These are phyloP conservation scores for Podaxis sp. DNA, from an alignment of 768 basidiomycete genomes.

Conservation along the genomic window DNA sequence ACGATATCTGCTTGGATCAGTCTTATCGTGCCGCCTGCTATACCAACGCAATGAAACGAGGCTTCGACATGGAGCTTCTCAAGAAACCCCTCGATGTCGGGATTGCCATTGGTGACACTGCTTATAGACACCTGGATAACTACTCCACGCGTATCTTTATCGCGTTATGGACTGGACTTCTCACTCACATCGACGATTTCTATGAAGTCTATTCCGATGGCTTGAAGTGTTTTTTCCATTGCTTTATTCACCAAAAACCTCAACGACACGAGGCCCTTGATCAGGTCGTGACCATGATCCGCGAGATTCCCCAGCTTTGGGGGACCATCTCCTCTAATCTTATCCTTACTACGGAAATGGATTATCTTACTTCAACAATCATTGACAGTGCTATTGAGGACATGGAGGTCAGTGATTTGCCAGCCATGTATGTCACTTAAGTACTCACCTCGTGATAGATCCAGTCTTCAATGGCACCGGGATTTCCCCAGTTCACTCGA, in stretches of 20 bases:
- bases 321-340: not conserved
- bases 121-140: no score
- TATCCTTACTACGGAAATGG: not conserved
- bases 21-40: not conserved
- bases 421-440: not conserved
- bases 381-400: not conserved
- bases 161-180: not conserved
- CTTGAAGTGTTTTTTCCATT: not conserved
- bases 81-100: not conserved
- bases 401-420: not conserved
- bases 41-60: not conserved
- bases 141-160: not conserved
- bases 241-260: not conserved
- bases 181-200: not conserved
- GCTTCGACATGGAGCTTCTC: not conserved
- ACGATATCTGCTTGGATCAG: not conserved
- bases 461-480: not conserved
- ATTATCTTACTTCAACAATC: not conserved
- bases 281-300: not conserved
- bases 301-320: not conserved
- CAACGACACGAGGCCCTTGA: not conserved
- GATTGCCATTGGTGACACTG: not conserved
- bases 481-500: not conserved
- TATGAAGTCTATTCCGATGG: not conserved
- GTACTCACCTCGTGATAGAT: not conserved